These are phyloP conservation scores for Calonectria honghensis DNA, from an alignment of 2,329 filamentous ascomycete species.

Conservation along the genomic window DNA sequence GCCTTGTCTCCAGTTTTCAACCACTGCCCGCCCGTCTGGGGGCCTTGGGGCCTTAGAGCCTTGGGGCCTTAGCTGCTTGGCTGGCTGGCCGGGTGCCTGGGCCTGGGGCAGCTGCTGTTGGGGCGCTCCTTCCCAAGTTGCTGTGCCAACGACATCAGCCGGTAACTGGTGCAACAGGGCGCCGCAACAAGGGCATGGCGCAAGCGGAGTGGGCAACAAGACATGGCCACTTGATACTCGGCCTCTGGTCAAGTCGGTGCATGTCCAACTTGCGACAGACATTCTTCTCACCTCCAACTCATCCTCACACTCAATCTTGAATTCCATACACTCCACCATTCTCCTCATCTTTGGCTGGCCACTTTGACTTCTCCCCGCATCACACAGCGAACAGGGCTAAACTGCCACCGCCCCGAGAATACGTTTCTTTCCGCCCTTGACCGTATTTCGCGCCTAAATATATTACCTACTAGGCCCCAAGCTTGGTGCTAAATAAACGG, in stretches of 20 bases:
- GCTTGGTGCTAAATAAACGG: conserved; percentile 19
- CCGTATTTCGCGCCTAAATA: conserved; percentile 32
- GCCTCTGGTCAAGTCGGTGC: conserved; percentile 37
- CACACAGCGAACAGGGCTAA: conserved; percentile 24
- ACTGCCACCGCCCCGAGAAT: conserved; percentile 39
- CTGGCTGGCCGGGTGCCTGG: neutral
- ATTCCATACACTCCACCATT: conserved; percentile 9
- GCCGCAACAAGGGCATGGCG: conserved; percentile 47
- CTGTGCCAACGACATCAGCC: conserved; percentile 60
- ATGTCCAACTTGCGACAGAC: conserved; percentile 41
- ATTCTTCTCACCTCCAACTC: conserved; percentile 31
- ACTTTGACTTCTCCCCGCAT: conserved; percentile 17
- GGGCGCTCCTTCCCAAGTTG: conserved; percentile 52
- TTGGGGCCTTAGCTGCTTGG: neutral
- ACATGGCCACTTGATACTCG: conserved; percentile 49
- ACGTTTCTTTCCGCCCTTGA: conserved; percentile 31
- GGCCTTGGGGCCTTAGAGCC: conserved; percentile 9
- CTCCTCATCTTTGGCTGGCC: conserved; percentile 23
- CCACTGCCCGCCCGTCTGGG: conserved; percentile 32
- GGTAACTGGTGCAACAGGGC: conserved; percentile 52
- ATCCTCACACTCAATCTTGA: conserved; percentile 7
- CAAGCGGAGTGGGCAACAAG: conserved; percentile 39
- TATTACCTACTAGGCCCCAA: conserved; percentile 23
- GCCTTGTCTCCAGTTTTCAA: conserved; percentile 43
- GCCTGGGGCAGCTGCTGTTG: neutral